Base-by-base conservation (phyloP, 2,329 filamentous ascomycete genomes). In the Blastomyces percursus region DNA sequence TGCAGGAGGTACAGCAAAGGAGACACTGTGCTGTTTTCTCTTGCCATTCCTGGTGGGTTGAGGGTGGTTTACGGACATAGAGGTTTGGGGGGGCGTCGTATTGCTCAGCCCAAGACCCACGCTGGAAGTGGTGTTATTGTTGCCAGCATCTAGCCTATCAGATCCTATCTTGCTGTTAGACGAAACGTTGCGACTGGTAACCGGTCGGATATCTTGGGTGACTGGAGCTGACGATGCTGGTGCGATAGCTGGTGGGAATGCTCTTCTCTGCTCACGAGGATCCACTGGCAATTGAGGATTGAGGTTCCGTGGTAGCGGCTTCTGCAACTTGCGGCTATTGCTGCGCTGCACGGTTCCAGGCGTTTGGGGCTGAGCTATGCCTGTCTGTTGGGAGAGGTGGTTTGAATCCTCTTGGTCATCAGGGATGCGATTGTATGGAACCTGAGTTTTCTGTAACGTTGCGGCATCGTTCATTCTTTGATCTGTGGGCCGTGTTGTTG, bases 1-100 rank as follows among this genome's bases (percentile, higher is more conserved):
- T n/a, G 76, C 74, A 4, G 77, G 76, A 24, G 78, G 77, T 51
- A 79, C 73, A 64, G 78, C 73, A 66, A 79, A 79, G 1, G 77
- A 78, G 3, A 79, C 77, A 8, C 75, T 76, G 32, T 75, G 72
- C 60, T 76, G 69, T 60, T 72, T 75, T 6, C 66, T 62, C 48
- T 70, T 69, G 3, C 68, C 57, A 64, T 44, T 69, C 61, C 67
- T 68, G 32, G 64, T 66, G 11, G 64, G 65, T 24, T 63, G 61
- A 11, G 35, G n/a, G 66, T 60, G 24, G 65, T 60, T 21, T 67
- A 67, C 32, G 66, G 59, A 30, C 62, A 52, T 57, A 55, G 64
- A 55, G 19, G 63, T 62, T 55, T 64, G 63, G 30, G 64, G 60
- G 21, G 50, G 51, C n/a, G 60, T 44, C 16, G 55, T 44, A 46